These are phyloP conservation scores for Suillus ampliporus DNA, from an alignment of 768 basidiomycete species.

Conservation along the genomic window DNA sequence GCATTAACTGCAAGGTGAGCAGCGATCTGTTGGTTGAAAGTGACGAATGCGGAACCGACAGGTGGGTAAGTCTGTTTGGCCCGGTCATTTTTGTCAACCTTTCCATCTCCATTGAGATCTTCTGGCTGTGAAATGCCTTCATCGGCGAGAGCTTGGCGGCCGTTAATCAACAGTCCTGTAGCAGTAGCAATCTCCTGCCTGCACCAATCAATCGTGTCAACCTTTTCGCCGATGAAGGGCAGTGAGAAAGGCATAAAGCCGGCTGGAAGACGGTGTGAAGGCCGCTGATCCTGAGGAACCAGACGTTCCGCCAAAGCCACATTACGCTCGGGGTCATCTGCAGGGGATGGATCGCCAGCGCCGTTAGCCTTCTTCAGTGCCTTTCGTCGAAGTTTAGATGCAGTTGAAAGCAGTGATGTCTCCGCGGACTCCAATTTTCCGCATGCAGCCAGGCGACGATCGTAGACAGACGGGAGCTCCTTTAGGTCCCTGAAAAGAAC, in stretches of 20 bases:
- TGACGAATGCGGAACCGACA: conserved; percentile 80
- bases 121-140: conserved; percentile 31
- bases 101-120: conserved; percentile 19
- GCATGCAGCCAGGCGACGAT: conserved; percentile 74
- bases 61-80: conserved; percentile 54
- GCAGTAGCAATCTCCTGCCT: conserved; percentile 71
- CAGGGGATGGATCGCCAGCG: conserved; percentile 33
- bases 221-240: conserved; percentile 81
- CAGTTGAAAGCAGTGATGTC: conserved; percentile 75
- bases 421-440: conserved; percentile 88
- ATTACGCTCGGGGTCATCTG: conserved; percentile 35
- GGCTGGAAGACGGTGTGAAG: conserved; percentile 70
- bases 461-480: conserved; percentile 83
- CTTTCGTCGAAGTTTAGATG: conserved; percentile 70
- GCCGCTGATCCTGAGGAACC: conserved; percentile 77
- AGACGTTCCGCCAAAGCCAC: conserved; percentile 50
- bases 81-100: conserved; percentile 16
- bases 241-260: conserved; percentile 61
- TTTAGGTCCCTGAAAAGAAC: conserved; percentile 67
- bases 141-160: conserved; percentile 37
- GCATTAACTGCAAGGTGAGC: conserved; percentile 86
- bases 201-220: conserved; percentile 93
- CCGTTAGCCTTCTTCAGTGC: conserved; percentile 51
- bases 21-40: conserved; percentile 91
- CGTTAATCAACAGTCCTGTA: conserved; percentile 57